phyloP scores from a whole-genome alignment of 805 yeast species.

The Cyberlindnera nakhonratchasimensis region DNA sequence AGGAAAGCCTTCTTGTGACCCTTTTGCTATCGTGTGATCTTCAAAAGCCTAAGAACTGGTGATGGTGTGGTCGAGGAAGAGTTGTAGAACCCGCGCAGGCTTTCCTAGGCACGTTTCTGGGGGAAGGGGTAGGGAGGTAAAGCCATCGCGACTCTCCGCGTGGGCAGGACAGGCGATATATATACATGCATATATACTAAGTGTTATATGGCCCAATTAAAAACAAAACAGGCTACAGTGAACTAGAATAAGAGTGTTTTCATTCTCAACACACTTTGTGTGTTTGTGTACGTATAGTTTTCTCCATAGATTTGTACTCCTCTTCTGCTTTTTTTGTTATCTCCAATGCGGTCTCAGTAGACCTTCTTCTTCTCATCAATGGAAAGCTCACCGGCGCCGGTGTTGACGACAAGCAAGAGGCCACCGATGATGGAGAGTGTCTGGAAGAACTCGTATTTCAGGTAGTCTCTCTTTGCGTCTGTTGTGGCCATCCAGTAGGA shows the following conservation, averaged over 20 bases:
- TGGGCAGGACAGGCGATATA: not conserved
- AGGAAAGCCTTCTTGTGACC: no score
- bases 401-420: constrained; percentile 79
- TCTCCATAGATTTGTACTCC: no score
- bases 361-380: constrained; percentile 95
- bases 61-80: no score
- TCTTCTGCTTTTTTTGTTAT: not conserved
- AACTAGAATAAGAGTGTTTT: not conserved
- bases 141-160: not conserved
- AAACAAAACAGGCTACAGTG: not conserved
- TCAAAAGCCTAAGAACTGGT: no score
- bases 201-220: no score
- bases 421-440: constrained; percentile 95
- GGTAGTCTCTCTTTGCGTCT: constrained; percentile 79
- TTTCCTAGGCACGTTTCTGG: no score
- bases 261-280: no score
- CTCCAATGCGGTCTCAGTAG: constrained; percentile 48
- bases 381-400: constrained; percentile 95
- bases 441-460: constrained; percentile 92
- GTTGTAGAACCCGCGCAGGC: no score
- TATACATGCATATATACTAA: not conserved
- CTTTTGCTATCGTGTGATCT: no score
- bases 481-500: constrained; percentile 78
- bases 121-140: not conserved
- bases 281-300: no score